Evolutionary conservation across 2,329 filamentous ascomycete species (phyloP), one percentile per base, ranked within the genome.

Genomic region (Sclerotiophoma versabilis): DNA sequence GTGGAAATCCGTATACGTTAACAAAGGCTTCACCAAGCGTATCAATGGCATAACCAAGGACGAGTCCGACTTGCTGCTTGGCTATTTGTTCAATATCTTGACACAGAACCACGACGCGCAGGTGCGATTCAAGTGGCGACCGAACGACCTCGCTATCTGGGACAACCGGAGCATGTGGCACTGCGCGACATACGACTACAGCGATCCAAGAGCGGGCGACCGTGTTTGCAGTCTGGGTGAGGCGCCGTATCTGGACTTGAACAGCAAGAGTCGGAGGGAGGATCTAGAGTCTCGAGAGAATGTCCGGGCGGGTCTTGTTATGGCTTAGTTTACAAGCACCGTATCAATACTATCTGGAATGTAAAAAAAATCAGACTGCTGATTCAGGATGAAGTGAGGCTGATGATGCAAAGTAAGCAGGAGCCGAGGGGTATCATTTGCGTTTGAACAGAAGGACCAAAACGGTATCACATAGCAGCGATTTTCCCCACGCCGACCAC

Each of bases 401-500:
- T 26, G 25, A 5, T 26, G 25, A 9, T 9, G 25, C n/a, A n/a
- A n/a, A n/a, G n/a, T n/a, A n/a, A n/a, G n/a, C n/a, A n/a, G 37
- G 37, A 34, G 25, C 27, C 30, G 25, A n/a, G 26, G 51, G 51
- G 51, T 54, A 49, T 54, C 51, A 53, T 53, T 53, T 20, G 15
- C 51, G 32, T 47, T 33, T 20, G 17, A 44, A 39, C 5, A 29
- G 25, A 33, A 29, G 14, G n/a, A 38, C 20, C 33, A 11, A 42
- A 29, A 15, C 19, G 17, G 36, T 25, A 15, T 62, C 50, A 64
- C 43, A 56, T 27, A 1, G 53, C 36, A 22, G 66, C 84, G 68
- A 98, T 95, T 67, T 87, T 87, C 9, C 95, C 95, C 53, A 96
- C 84, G 3, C 93, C 93, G 29, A 98, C 80, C 17, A 96, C 92